Percentiles rank a stretch among this genome's conserved stretches.
These are phyloP conservation scores for Rhynchospora pubera DNA, from an alignment of 176 grass and related monocot species.

Conservation along the genomic window DNA sequence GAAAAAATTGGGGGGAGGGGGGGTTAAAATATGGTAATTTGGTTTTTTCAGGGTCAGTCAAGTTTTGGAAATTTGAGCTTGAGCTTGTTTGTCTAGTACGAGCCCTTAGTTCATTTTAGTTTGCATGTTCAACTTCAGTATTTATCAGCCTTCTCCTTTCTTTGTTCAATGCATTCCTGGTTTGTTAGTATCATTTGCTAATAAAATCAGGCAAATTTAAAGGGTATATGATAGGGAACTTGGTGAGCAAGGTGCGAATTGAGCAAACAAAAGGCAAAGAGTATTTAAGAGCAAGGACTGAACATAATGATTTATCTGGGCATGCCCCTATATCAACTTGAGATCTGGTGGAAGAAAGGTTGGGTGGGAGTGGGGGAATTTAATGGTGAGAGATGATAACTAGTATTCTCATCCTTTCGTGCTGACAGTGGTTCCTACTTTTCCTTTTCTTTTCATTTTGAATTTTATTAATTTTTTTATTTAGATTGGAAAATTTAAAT, in stretches of 20 bases:
- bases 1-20: not conserved
- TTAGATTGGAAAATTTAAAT: conserved; percentile 7
- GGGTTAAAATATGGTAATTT: conserved; percentile 8
- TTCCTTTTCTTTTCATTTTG: not conserved
- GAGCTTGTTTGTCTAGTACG: conserved; percentile 1
- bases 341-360: not conserved
- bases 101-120: not conserved
- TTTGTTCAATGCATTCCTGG: not conserved
- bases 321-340: not conserved
- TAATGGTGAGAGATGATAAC: not conserved
- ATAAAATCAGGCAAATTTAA: not conserved
- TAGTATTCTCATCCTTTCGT: not conserved
- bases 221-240: not conserved
- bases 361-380: not conserved
- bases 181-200: conserved; percentile 15
- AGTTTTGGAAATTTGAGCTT: not conserved
- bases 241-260: not conserved
- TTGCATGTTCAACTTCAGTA: not conserved
- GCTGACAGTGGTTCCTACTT: not conserved
- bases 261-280: not conserved
- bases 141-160: not conserved
- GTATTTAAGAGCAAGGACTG: not conserved
- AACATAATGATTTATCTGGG: not conserved
- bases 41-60: not conserved
- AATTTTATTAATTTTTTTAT: conserved; percentile 13